Percentiles rank a stretch among this genome's conserved stretches.
Conservation (phyloP, 2,329 filamentous ascomycete genomes). For the Colletotrichum graminicola region DNA sequence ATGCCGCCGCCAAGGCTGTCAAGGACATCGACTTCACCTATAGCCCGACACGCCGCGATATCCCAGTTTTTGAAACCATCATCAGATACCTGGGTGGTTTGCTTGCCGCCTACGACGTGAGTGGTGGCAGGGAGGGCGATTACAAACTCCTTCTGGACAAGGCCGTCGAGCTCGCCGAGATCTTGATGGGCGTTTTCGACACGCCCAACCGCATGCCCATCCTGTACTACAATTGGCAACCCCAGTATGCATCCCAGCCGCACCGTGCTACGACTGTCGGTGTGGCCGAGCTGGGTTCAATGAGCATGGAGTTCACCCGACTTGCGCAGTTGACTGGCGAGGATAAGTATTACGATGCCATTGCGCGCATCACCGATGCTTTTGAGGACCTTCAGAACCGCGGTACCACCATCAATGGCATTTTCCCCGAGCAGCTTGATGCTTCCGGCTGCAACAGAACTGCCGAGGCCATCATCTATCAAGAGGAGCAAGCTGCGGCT, state of each 20-base stretch:
- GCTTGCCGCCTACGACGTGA: constrained; percentile 88
- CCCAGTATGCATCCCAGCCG: constrained; percentile 71
- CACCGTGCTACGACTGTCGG: constrained; percentile 71
- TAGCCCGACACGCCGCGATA: constrained; percentile 69
- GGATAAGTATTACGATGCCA: constrained; percentile 88
- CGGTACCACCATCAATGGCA: constrained; percentile 77
- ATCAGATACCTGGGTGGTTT: constrained; percentile 93
- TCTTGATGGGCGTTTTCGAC: constrained; percentile 87
- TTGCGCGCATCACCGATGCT: constrained; percentile 86
- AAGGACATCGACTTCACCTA: constrained; percentile 86
- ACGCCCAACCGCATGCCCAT: constrained; percentile 95
- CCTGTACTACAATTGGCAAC: constrained; percentile 83
- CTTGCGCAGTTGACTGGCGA: constrained; percentile 87
- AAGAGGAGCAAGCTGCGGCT: constrained; percentile 53
- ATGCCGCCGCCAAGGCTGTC: constrained; percentile 78
- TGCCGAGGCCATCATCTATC: constrained; percentile 50
- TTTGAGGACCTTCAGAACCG: constrained; percentile 80
- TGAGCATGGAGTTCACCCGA: constrained; percentile 90
- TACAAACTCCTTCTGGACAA: constrained; percentile 81
- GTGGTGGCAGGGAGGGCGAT: constrained; percentile 65
- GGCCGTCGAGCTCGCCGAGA: constrained; percentile 81
- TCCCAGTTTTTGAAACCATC: constrained; percentile 92
- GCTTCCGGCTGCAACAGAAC: constrained; percentile 81
- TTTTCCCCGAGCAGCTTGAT: constrained; percentile 85
- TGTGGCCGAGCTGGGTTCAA: constrained; percentile 80